Evolutionary conservation across 1,284 basidiomycete genomes (phyloP).

Genomic region (Serendipita sp.): DNA sequence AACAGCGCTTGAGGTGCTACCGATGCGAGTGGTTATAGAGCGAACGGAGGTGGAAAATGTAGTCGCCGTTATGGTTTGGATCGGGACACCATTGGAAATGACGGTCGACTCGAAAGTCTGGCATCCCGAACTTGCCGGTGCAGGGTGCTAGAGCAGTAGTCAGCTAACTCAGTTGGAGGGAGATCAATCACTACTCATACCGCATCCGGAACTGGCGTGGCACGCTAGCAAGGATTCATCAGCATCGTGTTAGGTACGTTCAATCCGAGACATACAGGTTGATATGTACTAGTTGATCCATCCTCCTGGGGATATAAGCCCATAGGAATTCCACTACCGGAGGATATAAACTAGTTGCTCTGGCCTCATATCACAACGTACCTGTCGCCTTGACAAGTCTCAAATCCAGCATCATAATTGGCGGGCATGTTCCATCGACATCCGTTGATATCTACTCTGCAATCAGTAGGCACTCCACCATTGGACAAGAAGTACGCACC

Average conservation of each 20-base stretch:
- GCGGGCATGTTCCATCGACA: slow-evolving; percentile 59
- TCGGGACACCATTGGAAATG: neutral
- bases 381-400: slow-evolving; percentile 39
- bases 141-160: neutral
- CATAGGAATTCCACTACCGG: neutral
- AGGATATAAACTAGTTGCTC: too few relatives aligned
- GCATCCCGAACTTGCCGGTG: neutral
- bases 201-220: neutral
- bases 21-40: neutral
- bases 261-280: neutral
- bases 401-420: slow-evolving; percentile 45
- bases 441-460: slow-evolving; percentile 28
- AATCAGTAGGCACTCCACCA: neutral
- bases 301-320: neutral
- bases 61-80: neutral
- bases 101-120: neutral
- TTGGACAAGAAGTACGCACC: slow-evolving; percentile 25
- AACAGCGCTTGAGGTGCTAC: too few relatives aligned
- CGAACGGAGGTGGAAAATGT: neutral
- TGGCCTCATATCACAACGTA: neutral
- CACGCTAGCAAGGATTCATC: neutral
- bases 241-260: neutral
- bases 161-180: neutral
- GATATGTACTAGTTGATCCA: neutral
- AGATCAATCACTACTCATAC: neutral